Evolutionary conservation across 2,329 filamentous ascomycete species (phyloP).

Genomic region (Penicillium sp.): DNA sequence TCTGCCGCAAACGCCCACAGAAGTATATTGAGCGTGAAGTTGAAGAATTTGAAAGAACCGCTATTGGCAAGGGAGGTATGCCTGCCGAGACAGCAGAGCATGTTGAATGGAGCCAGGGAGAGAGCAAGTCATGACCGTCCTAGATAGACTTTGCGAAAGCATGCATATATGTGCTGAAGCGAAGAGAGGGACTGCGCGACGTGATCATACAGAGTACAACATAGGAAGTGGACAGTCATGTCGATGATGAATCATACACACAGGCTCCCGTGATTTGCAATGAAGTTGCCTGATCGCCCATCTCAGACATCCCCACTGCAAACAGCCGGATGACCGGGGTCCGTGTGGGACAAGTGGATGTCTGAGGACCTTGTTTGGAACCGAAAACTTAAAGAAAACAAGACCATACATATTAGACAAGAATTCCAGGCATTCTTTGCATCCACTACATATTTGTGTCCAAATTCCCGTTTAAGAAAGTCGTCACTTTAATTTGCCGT

Average conservation of each 20-base stretch:
- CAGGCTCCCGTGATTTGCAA: neutral
- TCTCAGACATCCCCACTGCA: neutral
- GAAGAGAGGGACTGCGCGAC: no score
- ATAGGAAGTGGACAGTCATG: no score
- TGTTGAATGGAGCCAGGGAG: neutral
- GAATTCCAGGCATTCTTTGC: no score
- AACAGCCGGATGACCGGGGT: neutral
- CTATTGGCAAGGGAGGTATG: neutral
- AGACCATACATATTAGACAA: no score
- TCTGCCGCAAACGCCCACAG: constrained; percentile 44
- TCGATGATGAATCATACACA: no score
- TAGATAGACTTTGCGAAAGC: neutral
- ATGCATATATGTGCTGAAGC: no score
- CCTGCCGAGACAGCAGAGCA: neutral
- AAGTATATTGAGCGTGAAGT: constrained; percentile 51
- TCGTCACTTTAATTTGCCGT: no score
- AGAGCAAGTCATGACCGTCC: neutral
- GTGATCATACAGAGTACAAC: no score
- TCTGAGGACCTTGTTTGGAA: neutral
- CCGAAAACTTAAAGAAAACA: no score
- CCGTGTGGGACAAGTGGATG: constrained; percentile 1
- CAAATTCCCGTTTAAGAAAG: no score
- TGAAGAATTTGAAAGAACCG: constrained; percentile 20
- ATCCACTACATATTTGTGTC: no score
- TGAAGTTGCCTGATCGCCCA: neutral